Evolutionary conservation across 192 early-diverging fungal species (phyloP), one percentile per base, ranked within the genome.

Genomic region (Podila clonocystis): DNA sequence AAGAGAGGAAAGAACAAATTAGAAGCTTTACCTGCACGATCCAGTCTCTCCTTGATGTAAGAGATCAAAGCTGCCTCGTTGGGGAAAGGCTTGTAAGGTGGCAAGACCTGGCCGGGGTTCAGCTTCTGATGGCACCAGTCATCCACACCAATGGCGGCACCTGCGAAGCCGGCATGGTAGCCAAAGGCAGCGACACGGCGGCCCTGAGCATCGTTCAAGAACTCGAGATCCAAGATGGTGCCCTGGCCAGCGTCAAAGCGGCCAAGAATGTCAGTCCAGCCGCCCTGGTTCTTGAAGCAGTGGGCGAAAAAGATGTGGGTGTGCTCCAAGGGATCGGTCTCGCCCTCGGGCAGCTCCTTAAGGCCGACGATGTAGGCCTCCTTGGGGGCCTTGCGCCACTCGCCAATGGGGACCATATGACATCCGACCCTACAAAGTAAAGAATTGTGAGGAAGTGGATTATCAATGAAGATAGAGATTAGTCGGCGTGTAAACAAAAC

Each of bases 231-330:
- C 63, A 97, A 85, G 74, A 99, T 88, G 28, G 90, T 87, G 19
- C 97, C 97, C 34, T 95, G 89, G 20, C 96, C 97, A 58, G 84
- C 78, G 77, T 91, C 87, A 75, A 99, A 99, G 65, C 97, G 90
- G 36, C 75, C 84, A 30, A 99, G 86, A 34, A 98, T 90, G 48
- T 97, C 92, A 75, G 89, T 91, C 97, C 97, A 99, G 22, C 97
- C 97, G 65, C 85, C 93, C 85, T 99, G 97, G 71, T 89, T 85
- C 90, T 99, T 99, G 90, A 90, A 99, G 88, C 97, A 99, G 84
- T 99, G 97, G 50, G 97, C 97, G 84, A 99, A 99, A 89, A 97
- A 96, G 75, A 99, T 97, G 86, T 99, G 97, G 57, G 90, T 90
- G 83, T 99, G 97, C 17, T 90, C 83, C 26, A 99, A 90, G 58